Evolutionary conservation across 768 basidiomycete genomes (phyloP), one percentile per base, ranked within the genome.

Genomic region (Mycena albidolilacea): DNA sequence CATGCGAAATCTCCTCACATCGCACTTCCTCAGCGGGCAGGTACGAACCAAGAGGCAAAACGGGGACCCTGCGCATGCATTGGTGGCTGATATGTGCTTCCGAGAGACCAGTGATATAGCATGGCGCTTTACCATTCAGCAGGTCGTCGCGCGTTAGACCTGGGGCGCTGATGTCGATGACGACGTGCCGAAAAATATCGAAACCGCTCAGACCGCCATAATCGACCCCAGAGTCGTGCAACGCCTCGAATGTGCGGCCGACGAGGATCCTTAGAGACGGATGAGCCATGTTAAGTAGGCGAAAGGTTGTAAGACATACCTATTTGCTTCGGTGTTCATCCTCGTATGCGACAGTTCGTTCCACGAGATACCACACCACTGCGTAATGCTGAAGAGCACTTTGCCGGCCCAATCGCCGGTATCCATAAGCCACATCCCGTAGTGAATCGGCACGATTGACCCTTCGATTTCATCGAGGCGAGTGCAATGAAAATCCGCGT

Each of bases 381-480:
- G 59, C 35, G 60, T 52, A 43, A 70, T 9, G 62, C 69, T 70
- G 15, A 71, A 60, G 50, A 71, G n/a, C 14, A 67, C 57, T 17
- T 52, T 59, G 11, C 70, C 70, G 6, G 58, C 70, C 70, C 64
- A 67, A 14, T 59, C 70, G 35, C 63, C 63, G 6, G 64, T 64
- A 41, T 71, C 46, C 63, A 65, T 65, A 19, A 60, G 10, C 62
- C 70, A 71, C 54, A 71, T 55, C 21, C 70, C 70, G 38, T 71
- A 65, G 38, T 71, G 70, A 11, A 55, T 21, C 9, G 70, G 70
- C 14, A 65, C 63, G 46, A 50, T 23, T 11, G 14, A 8, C n/a
- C 60, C 68, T 19, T 48, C 59, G 12, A 35, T 7, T 5, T 35
- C 35, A 10, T n/a, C 35, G 39, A 69, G 68, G 15, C 52, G 39